Base-by-base conservation (phyloP, 2,329 filamentous ascomycete species). In the Bipolaris victoriae region DNA sequence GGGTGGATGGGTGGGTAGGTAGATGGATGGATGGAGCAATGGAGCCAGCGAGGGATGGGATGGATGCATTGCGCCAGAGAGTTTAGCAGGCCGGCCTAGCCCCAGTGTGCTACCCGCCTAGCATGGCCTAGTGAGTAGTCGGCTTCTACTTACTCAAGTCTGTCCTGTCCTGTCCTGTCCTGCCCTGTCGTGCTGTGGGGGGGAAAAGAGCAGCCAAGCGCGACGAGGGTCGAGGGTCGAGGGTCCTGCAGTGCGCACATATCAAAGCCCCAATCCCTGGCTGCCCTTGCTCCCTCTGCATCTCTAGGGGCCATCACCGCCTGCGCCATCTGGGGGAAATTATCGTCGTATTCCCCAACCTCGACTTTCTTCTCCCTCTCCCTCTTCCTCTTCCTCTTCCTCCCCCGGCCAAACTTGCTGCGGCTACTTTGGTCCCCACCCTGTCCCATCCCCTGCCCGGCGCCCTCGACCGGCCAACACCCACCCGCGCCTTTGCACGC, bases 191-290 rank as follows among this genome's bases (percentile, higher is more conserved):
- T 22, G 39, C 20, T 24, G 20, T 41, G 39, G 20, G 39, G 39
- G 39, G 39, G 16, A 16, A 7, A n/a, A 13, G 39, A 20, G 39
- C 10, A 24, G 18, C 5, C 20, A 22, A 41, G 37, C 11, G 16
- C 16, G 16, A 22, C 39, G 39, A 41, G 26, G 26, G 26, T 29
- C 26, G 39, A 41, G 26, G 26, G 26, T 29, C 26, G 20, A 22
- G 39, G 39, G 20, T 41, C 49, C 47, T 39, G 48, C 48, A 41
- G 52, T 54, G 55, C 58, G 48, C 60, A 60, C 56, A 61, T 58
- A 58, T 62, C 58, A 50, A 58, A 44, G 53, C 54, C 41, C 54
- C 15, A 47, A 24, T 45, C 35, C 49, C 49, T 50, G 43, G 47
- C 26, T 43, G 54, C 39, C 44, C 31, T 50, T 50, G 18, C 33